Evolutionary conservation across 1,284 basidiomycete species (phyloP), one percentile per base, ranked within the genome.

Genomic region (Naganishia cerealis): DNA sequence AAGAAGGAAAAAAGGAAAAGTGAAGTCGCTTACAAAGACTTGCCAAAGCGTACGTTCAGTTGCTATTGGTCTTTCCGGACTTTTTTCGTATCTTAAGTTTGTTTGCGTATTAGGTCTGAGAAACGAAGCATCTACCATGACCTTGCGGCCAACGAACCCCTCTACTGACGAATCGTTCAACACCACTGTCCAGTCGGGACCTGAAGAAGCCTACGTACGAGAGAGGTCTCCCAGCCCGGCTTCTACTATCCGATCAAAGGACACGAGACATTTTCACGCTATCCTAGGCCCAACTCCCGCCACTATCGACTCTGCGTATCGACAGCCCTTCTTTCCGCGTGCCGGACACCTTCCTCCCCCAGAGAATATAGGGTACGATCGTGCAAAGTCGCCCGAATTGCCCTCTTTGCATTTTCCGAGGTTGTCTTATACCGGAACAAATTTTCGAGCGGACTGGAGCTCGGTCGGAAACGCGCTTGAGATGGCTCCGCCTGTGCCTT

Each of bases 321-420:
- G 21, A 10, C 7, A n/a, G 24, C 15, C 46, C n/a, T n/a, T 24
- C 21, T 21, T 50, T 1, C 21, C n/a, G 21, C 15, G 3, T 24
- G 15, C n/a, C 46, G 9, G 8, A 21, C n/a, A 9, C 46, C 24
- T n/a, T 1, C 21, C 5, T 24, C 7, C 21, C n/a, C 21, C 46
- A n/a, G 15, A 3, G 13, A 21, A 46, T 7, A 46, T n/a, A 46
- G 46, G 46, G 21, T 50, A 24, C 8, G 24, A 50, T 24, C 46
- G 46, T n/a, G 46, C 46, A 4, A 63, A 54, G n/a, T 67, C 66
- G 3, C 61, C 67, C 9, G 48, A 54, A 21, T 54, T 68, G 42
- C 67, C 67, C 16, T 40, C 54, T 18, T 57, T 68, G 29, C 67
- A 68, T 40, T 68, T 68, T n/a, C 42, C 67, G 12, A 55, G 59